Base-by-base conservation (phyloP, 495 filamentous ascomycete species). In the Xylaria cubensis region DNA sequence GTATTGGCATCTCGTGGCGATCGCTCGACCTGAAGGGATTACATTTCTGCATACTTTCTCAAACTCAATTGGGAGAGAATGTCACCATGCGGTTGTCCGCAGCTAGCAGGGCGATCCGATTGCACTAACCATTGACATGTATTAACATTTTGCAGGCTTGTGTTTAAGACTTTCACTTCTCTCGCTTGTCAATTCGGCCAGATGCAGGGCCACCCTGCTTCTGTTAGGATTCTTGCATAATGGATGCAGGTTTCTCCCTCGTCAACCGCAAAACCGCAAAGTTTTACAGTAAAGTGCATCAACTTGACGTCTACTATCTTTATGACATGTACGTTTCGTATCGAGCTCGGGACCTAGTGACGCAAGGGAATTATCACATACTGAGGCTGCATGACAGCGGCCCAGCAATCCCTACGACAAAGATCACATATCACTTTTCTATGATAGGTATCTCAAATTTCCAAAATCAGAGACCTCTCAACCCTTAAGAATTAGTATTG, bases 251-350 rank as follows among this genome's bases (percentile, higher is more conserved):
- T 55, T 55, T 55, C 26, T 7, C 19, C 19, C 50, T 21, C 55
- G n/a, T 61, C 58, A 34, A 61, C 39, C 19, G 32, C 58, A 61
- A 61, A 61, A 32, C 13, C n/a, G n/a, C n/a, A n/a, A n/a, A n/a
- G n/a, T n/a, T n/a, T n/a, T n/a, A n/a, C n/a, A n/a, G n/a, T 39
- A 39, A n/a, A 39, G 58, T 19, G 32, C 53, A 13, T 56, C 53
- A 56, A 56, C 53, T 26, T 32, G 12, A 56, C 21, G 10, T 53
- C 9, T 26, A 21, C 50, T 53, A 8, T 24, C 51, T 29, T 26
- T 13, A 32, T 56, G 53, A 4, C 24, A 56, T 5, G 9, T 26
- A 51, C 21, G 58, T 61, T 39, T 61, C 58, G 13, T 17, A 39
- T 61, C 24, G 19, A 64, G 61, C 61, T 64, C 39, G 44, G 42